Evolutionary conservation across 179 eudicot species (phyloP).

Genomic region (Drosera spatulata): DNA sequence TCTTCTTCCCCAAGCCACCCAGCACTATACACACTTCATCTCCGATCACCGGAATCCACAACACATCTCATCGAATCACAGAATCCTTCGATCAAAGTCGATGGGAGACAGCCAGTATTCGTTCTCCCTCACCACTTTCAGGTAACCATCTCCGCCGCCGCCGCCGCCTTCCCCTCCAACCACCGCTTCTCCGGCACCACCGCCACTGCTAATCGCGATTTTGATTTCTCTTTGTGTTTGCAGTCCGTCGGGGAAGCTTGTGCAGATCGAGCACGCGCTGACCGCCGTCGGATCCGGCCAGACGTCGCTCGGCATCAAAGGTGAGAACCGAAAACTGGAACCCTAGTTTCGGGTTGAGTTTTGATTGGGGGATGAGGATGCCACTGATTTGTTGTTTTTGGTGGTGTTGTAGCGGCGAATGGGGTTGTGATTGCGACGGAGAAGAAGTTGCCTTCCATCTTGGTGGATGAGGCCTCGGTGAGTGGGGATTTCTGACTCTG

Average conservation of each 20-base stretch:
- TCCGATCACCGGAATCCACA: no score
- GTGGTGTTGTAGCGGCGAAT: slow-evolving; percentile 69
- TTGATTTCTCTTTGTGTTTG: neutral
- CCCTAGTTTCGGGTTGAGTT: neutral
- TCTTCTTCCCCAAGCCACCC: no score
- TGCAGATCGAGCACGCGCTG: slow-evolving; percentile 88
- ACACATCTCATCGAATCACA: no score
- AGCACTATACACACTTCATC: no score
- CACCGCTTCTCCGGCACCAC: neutral
- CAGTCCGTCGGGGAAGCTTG: slow-evolving; percentile 92
- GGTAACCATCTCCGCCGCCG: slow-evolving; percentile 19
- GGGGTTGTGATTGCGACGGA: slow-evolving; percentile 92
- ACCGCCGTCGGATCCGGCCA: slow-evolving; percentile 98
- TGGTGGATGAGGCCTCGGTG: slow-evolving; percentile 77
- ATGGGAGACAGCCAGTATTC: slow-evolving; percentile 97
- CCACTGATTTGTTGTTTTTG: neutral
- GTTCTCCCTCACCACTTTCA: slow-evolving; percentile 92
- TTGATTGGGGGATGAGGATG: neutral
- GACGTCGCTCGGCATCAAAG: slow-evolving; percentile 93
- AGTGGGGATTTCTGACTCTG: slow-evolving; percentile 15
- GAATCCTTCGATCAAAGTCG: no score
- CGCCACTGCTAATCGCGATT: neutral
- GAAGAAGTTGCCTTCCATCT: slow-evolving; percentile 67
- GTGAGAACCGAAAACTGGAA: slow-evolving; percentile 14
- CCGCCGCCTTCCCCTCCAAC: neutral